Conservation (phyloP, 768 basidiomycete species). For the Leucogyrophana mollusca region DNA sequence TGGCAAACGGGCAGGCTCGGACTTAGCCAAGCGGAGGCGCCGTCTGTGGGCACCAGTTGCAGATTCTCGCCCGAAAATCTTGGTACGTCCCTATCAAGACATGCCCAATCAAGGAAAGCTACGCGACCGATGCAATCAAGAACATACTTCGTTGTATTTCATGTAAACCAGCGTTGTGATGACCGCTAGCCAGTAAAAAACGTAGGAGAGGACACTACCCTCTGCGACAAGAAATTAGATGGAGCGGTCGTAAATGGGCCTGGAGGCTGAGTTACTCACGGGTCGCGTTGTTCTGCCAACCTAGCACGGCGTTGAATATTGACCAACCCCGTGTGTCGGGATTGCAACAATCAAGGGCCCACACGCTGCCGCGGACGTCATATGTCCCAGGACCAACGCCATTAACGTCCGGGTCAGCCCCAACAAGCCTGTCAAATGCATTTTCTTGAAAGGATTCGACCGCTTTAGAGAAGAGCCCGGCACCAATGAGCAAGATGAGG, state of each 20-base stretch:
- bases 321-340: conserved; percentile 68
- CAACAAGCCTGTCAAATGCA: conserved; percentile 65
- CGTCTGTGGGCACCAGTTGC: conserved; percentile 40
- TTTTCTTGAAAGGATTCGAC: conserved; percentile 72
- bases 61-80: conserved; percentile 57
- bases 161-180: conserved; percentile 63
- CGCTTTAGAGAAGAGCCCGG: conserved; percentile 85
- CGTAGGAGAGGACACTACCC: conserved; percentile 82
- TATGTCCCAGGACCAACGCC: conserved; percentile 81
- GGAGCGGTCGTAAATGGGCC: neutral
- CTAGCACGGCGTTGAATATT: conserved; percentile 82
- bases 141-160: conserved; percentile 59
- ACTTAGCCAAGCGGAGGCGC: conserved; percentile 6
- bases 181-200: conserved; percentile 90
- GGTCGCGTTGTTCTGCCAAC: conserved; percentile 86
- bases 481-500: conserved; percentile 88
- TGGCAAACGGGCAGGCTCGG: no score
- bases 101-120: neutral
- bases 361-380: conserved; percentile 78
- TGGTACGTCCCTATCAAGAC: conserved; percentile 55
- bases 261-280: conserved; percentile 39
- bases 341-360: conserved; percentile 84
- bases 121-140: neutral
- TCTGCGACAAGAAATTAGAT: conserved; percentile 32
- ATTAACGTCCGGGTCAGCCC: conserved; percentile 66